phyloP scores from a whole-genome alignment of 1,139 yeast species.

The Diutina scorzettiae region DNA sequence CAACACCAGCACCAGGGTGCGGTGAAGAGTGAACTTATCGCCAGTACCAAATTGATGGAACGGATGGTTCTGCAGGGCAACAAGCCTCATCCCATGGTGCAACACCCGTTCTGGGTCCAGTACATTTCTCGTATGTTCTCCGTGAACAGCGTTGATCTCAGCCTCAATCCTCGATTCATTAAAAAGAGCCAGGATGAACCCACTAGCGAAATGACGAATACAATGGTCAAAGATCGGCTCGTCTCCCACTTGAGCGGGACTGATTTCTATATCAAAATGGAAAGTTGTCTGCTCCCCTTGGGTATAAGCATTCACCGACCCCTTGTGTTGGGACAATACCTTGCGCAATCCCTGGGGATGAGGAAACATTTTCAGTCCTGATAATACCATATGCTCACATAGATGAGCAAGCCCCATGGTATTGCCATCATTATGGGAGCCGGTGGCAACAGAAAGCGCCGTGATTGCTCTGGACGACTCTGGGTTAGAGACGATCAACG shows the following conservation, averaged over 20 bases:
- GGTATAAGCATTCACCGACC: slow-evolving; percentile 53
- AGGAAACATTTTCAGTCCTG: slow-evolving; percentile 46
- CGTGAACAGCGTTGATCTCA: slow-evolving; percentile 49
- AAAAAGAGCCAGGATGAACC: slow-evolving; percentile 40
- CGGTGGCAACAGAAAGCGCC: slow-evolving; percentile 42
- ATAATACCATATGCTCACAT: slow-evolving; percentile 57
- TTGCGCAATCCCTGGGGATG: slow-evolving; percentile 33
- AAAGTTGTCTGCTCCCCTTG: slow-evolving; percentile 43
- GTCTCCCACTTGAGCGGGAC: slow-evolving; percentile 17
- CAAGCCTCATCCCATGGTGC: slow-evolving; percentile 44
- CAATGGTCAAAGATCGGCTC: slow-evolving; percentile 30
- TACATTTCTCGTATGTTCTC: slow-evolving; percentile 48
- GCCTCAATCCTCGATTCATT: slow-evolving; percentile 24
- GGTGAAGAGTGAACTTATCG: slow-evolving; percentile 11
- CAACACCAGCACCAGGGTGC: slow-evolving; percentile 16
- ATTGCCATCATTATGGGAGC: slow-evolving; percentile 52
- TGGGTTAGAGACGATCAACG: slow-evolving; percentile 9
- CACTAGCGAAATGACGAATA: slow-evolving; percentile 38
- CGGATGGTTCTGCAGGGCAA: slow-evolving; percentile 31
- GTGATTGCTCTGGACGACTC: slow-evolving; percentile 9
- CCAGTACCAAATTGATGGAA: slow-evolving; percentile 40
- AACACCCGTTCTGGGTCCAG: slow-evolving; percentile 30
- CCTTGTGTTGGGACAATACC: slow-evolving; percentile 34
- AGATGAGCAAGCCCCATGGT: slow-evolving; percentile 59
- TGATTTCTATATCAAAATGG: slow-evolving; percentile 47